A percentile compares a stretch with the other conserved stretches of the same genome.
phyloP scores from a whole-genome alignment of 805 yeast species.

The Saccharomycopsis schoenii region DNA sequence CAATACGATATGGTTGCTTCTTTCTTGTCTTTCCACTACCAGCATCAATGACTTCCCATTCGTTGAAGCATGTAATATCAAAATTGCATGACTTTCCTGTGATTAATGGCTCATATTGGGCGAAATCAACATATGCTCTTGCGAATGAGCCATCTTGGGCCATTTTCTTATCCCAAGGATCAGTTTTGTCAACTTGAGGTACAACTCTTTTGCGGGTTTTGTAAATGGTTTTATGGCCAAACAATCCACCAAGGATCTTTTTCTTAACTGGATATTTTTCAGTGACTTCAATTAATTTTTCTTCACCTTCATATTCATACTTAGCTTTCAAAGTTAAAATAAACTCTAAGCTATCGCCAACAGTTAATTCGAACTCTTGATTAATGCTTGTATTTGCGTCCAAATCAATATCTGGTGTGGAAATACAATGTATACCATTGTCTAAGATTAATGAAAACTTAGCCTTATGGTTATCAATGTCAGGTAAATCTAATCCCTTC shows the following conservation, averaged over 20 bases:
- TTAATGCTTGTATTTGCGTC: constrained; percentile 31
- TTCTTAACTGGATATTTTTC: constrained; percentile 44
- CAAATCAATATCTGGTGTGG: constrained; percentile 43
- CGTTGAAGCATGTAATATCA: constrained; percentile 60
- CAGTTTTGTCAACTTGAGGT: constrained; percentile 38
- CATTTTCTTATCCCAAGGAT: constrained; percentile 51
- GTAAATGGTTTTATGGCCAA: constrained; percentile 32
- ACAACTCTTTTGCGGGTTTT: constrained; percentile 36
- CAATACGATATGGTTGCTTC: constrained; percentile 49
- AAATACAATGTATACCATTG: constrained; percentile 72
- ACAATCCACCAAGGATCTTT: constrained; percentile 35
- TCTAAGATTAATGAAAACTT: constrained; percentile 46
- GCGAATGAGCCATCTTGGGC: constrained; percentile 91
- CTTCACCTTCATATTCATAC: constrained; percentile 37
- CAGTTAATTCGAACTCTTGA: constrained; percentile 74
- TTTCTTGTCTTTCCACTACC: constrained; percentile 25
- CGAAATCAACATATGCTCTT: constrained; percentile 57
- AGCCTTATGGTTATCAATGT: constrained; percentile 33
- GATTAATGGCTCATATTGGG: constrained; percentile 44
- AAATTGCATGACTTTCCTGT: constrained; percentile 43
- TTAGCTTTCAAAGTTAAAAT: constrained; percentile 63
- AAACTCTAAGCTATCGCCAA: constrained; percentile 50
- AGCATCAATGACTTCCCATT: constrained; percentile 53
- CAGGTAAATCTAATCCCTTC: constrained; percentile 36
- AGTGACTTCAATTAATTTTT: constrained; percentile 46